Evolutionary conservation across 2,329 filamentous ascomycete species (phyloP).

Genomic region (Leptoxyphium fumago): DNA sequence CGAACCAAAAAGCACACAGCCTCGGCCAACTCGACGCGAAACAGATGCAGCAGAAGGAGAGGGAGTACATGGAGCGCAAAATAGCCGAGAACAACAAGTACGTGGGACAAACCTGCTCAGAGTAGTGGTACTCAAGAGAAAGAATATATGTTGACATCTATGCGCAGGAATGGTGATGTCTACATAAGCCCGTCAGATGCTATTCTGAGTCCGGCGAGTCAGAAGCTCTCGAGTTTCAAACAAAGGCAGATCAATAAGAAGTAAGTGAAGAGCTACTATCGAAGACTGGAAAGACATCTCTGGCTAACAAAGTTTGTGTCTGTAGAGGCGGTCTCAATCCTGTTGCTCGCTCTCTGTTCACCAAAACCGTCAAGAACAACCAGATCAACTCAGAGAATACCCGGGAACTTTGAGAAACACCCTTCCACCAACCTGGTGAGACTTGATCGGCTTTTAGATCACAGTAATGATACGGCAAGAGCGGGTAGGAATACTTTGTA

Average conservation of each 20-base stretch:
- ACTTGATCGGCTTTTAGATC: too few species aligned
- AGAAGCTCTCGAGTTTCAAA: slow-evolving; percentile 68
- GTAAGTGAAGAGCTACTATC: slow-evolving; percentile 6
- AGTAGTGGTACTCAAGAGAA: neutral
- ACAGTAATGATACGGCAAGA: too few species aligned
- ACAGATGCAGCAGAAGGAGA: neutral
- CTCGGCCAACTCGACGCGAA: neutral
- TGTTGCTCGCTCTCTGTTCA: neutral
- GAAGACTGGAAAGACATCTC: too few species aligned
- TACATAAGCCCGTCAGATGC: slow-evolving; percentile 78
- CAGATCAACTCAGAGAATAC: neutral
- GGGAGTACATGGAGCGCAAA: neutral
- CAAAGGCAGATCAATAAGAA: slow-evolving; percentile 64
- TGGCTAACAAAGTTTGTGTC: too few species aligned
- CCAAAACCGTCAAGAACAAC: neutral
- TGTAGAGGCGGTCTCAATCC: neutral
- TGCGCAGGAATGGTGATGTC: neutral
- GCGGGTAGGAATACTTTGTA: too few species aligned
- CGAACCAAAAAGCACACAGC: neutral
- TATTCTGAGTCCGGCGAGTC: slow-evolving; percentile 75
- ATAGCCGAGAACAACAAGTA: neutral
- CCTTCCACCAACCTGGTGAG: too few species aligned
- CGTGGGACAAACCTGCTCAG: neutral
- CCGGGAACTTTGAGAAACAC: neutral
- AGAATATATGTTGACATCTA: neutral